Percentiles rank a stretch among this genome's conserved stretches.
Conservation (phyloP, 768 basidiomycete species). For the Mycena amicta region DNA sequence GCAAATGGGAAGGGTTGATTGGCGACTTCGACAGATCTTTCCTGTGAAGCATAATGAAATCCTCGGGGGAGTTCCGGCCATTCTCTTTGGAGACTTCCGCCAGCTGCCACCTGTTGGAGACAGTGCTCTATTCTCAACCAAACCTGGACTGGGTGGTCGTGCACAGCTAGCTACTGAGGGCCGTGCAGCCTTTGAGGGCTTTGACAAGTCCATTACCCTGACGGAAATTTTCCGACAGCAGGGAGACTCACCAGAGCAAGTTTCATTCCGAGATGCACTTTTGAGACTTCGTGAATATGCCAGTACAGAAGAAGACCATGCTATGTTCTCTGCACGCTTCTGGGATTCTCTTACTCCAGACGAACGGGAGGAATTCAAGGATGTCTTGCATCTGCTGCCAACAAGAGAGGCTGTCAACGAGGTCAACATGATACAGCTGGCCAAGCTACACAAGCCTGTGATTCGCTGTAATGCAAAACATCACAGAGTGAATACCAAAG, state of each 20-base stretch:
- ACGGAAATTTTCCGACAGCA: conserved; percentile 3
- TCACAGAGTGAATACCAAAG: background rate
- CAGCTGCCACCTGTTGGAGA: conserved; percentile 33
- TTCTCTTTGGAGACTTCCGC: conserved; percentile 31
- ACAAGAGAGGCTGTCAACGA: conserved; percentile 3
- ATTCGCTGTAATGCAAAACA: background rate
- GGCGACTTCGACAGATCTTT: conserved; percentile 18
- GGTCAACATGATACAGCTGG: background rate
- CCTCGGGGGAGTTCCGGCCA: conserved; percentile 23
- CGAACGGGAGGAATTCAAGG: background rate
- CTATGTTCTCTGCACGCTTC: background rate
- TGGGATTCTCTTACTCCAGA: background rate
- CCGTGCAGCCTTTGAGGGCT: conserved; percentile 3
- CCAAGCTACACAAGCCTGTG: background rate
- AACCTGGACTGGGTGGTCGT: background rate
- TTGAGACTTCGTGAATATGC: background rate
- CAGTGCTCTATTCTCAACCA: conserved; percentile 21
- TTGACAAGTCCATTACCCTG: conserved; percentile 7
- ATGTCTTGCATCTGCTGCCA: conserved; percentile 8
- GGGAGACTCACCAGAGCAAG: background rate
- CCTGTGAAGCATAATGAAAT: conserved; percentile 7
- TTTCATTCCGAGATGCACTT: conserved; percentile 3
- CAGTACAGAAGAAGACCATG: background rate
- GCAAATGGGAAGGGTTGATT: conserved; percentile 24
- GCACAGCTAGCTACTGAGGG: conserved; percentile 5